Evolutionary conservation across 129 eudicot species (phyloP).

Genomic region (Logfia minima): DNA sequence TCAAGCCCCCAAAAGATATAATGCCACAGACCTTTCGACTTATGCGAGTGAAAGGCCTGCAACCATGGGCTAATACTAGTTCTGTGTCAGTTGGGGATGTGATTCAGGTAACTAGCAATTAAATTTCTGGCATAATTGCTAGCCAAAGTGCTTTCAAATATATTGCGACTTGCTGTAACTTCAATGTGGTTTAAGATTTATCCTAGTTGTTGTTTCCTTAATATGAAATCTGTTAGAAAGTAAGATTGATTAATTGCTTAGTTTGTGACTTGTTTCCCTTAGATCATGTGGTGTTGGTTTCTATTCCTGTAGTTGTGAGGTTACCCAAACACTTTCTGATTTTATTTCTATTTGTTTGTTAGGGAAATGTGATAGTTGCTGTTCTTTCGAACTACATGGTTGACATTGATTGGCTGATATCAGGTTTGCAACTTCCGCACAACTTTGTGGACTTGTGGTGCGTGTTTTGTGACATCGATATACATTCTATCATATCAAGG

Average conservation of each 20-base stretch:
- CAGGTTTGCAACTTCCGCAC: conserved; percentile 56
- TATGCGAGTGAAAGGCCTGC: conserved; percentile 75
- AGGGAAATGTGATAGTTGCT: conserved; percentile 90
- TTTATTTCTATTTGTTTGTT: conserved; percentile 23
- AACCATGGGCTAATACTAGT: conserved; percentile 86
- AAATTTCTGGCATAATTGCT: neutral
- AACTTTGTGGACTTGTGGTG: neutral
- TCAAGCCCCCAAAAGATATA: conserved; percentile 49
- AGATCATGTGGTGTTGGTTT: neutral
- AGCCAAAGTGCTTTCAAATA: neutral
- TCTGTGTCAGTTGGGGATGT: conserved; percentile 84
- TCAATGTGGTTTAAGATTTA: neutral
- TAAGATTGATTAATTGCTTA: neutral
- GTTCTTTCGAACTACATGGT: conserved; percentile 98
- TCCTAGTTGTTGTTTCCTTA: neutral
- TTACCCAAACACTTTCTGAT: conserved; percentile 5
- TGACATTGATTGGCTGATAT: conserved; percentile 87
- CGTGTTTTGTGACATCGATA: conserved; percentile 10
- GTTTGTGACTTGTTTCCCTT: conserved; percentile 4
- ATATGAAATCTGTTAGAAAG: neutral
- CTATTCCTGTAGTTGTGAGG: conserved; percentile 1
- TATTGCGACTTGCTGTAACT: neutral
- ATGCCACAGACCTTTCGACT: conserved; percentile 74
- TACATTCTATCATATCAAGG: neutral
- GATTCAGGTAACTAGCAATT: conserved; percentile 54